Percentiles rank a stretch among this genome's conserved stretches.
phyloP scores from a whole-genome alignment of 1,284 basidiomycete species.

The Puccinia coronata region DNA sequence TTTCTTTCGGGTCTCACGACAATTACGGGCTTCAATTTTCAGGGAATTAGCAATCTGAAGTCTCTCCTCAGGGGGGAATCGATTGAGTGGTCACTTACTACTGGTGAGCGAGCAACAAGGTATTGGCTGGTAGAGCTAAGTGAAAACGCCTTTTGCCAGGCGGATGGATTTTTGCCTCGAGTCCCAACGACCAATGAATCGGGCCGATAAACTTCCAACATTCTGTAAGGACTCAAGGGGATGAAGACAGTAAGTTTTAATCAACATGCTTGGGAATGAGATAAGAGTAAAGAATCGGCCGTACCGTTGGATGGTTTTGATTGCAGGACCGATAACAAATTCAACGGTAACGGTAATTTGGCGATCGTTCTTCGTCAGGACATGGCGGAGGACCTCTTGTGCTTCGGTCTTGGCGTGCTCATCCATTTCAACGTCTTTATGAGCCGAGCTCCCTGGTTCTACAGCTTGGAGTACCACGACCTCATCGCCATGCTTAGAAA shows the following conservation, averaged over 20 bases:
- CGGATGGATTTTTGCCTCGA: conserved; percentile 33
- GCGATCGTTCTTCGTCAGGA: conserved; percentile 41
- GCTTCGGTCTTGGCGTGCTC: conserved; percentile 38
- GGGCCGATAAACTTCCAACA: conserved; percentile 47
- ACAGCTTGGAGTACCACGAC: conserved; percentile 37
- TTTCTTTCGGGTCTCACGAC: conserved; percentile 47
- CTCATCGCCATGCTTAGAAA: conserved; percentile 44
- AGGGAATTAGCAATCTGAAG: neutral
- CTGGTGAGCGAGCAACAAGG: conserved; percentile 46
- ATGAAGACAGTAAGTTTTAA: neutral
- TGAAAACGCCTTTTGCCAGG: conserved; percentile 49
- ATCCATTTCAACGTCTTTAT: conserved; percentile 36
- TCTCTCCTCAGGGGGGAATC: neutral
- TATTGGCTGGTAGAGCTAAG: conserved; percentile 49
- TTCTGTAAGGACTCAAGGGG: conserved; percentile 15
- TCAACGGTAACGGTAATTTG: conserved; percentile 49
- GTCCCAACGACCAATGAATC: conserved; percentile 48
- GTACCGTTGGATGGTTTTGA: conserved; percentile 49
- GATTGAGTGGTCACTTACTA: conserved; percentile 17
- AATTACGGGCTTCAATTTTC: conserved; percentile 33
- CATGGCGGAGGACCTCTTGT: conserved; percentile 44
- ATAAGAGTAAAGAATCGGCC: neutral
- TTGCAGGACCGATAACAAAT: conserved; percentile 48
- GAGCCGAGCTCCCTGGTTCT: conserved; percentile 38
- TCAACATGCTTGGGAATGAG: neutral